phyloP scores from a whole-genome alignment of 345 rosid genomes.

The Euclidium syriacum region DNA sequence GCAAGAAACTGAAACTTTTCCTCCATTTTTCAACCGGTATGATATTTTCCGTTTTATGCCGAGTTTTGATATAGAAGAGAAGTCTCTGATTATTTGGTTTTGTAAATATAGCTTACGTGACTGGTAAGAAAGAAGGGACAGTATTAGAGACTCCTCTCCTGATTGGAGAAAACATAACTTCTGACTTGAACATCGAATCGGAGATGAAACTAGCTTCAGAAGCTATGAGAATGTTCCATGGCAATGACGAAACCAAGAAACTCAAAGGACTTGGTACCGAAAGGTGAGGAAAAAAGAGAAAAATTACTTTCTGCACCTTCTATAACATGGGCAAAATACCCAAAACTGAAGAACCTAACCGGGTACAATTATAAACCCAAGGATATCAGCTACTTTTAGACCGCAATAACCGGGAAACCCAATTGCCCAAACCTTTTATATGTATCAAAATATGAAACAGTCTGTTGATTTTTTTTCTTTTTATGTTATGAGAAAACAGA shows the following conservation, averaged over 20 bases:
- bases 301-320: too few species aligned
- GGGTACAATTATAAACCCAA: too few species aligned
- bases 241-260: slow-evolving; percentile 14
- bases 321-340: too few species aligned
- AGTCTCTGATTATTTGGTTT: neutral
- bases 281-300: slow-evolving; percentile 34
- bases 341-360: too few species aligned
- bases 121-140: slow-evolving; percentile 48
- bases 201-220: slow-evolving; percentile 39
- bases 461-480: too few species aligned
- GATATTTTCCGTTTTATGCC: neutral
- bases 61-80: slow-evolving; percentile 19
- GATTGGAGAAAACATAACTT: slow-evolving; percentile 14
- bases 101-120: slow-evolving; percentile 49
- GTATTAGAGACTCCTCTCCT: slow-evolving; percentile 27
- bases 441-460: neutral
- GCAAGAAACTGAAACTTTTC: slow-evolving; percentile 34
- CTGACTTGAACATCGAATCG: slow-evolving; percentile 21
- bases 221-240: slow-evolving; percentile 4
- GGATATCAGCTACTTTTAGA: too few species aligned
- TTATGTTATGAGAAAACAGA: slow-evolving; percentile 25
- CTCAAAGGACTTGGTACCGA: slow-evolving; percentile 34
- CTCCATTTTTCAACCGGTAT: slow-evolving; percentile 69
- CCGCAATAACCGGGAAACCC: too few species aligned
- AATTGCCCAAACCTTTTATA: too few species aligned